phyloP scores from a whole-genome alignment of 202 grass and related monocot species.

The Brachypodium distachyon region DNA sequence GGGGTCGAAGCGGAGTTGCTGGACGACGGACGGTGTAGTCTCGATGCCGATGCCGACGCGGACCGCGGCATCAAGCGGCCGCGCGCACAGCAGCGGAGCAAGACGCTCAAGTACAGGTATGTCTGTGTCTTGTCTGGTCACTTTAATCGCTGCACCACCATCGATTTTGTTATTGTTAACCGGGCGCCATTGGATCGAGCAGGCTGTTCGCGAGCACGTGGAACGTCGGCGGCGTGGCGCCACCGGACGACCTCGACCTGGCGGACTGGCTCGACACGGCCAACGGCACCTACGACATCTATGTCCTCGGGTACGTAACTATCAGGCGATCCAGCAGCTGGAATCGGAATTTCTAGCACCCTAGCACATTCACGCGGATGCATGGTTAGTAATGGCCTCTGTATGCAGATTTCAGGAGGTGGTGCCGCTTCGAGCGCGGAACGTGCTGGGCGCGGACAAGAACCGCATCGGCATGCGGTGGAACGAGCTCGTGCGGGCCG shows the following conservation, averaged over 20 bases:
- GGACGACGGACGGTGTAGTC: too few relatives aligned
- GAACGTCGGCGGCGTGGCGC: conserved; percentile 72
- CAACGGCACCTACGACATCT: conserved; percentile 66
- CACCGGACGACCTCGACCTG: conserved; percentile 71
- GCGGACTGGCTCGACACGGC: conserved; percentile 59
- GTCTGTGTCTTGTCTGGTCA: background rate
- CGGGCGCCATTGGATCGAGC: background rate
- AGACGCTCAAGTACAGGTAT: conserved; percentile 55
- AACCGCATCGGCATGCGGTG: conserved; percentile 55
- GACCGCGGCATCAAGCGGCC: conserved; percentile 17
- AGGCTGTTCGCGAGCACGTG: conserved; percentile 86
- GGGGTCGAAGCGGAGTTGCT: conserved; percentile 26
- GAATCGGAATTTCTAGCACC: too few relatives aligned
- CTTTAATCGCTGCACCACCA: background rate
- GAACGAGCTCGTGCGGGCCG: conserved; percentile 53
- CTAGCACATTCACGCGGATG: background rate
- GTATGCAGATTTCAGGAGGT: conserved; percentile 71
- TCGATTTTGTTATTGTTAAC: background rate
- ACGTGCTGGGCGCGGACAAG: conserved; percentile 72
- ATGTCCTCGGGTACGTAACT: conserved; percentile 53
- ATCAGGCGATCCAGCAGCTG: background rate
- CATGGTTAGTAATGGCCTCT: background rate
- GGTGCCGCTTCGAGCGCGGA: conserved; percentile 67
- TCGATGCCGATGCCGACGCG: conserved; percentile 37
- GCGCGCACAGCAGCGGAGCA: conserved; percentile 26